Evolutionary conservation across 768 basidiomycete genomes (phyloP).

Genomic region (Auriscalpium vulgare): DNA sequence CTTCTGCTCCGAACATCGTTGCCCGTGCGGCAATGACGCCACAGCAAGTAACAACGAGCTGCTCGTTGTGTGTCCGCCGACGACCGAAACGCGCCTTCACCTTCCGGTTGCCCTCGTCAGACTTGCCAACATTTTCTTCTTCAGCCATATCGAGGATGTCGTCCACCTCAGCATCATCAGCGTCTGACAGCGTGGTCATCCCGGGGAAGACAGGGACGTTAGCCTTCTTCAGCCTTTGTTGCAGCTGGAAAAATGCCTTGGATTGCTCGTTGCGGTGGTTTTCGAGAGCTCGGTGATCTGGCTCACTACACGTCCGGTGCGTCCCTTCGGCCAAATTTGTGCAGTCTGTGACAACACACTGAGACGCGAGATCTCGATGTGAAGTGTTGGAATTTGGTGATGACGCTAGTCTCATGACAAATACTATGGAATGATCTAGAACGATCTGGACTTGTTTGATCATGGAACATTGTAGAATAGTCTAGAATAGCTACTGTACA

Average conservation of each 20-base stretch:
- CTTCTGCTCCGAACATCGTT: constrained; percentile 22
- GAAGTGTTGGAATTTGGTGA: no score
- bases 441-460: no score
- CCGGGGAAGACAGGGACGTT: neutral
- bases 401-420: no score
- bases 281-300: neutral
- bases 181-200: no score
- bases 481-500: no score
- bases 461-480: no score
- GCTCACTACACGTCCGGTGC: neutral
- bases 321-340: neutral
- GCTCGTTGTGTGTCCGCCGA: constrained; percentile 21
- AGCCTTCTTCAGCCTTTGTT: neutral
- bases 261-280: neutral
- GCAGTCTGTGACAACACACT: neutral
- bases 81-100: constrained; percentile 17
- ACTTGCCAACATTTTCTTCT: constrained; percentile 1
- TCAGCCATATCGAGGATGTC: neutral
- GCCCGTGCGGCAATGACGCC: constrained; percentile 19
- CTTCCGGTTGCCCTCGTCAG: constrained; percentile 7
- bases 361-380: neutral
- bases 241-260: neutral
- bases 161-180: neutral
- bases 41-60: constrained; percentile 21
- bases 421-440: no score